phyloP scores from a whole-genome alignment of 1,284 basidiomycete genomes.

The Tilletia setariae region DNA sequence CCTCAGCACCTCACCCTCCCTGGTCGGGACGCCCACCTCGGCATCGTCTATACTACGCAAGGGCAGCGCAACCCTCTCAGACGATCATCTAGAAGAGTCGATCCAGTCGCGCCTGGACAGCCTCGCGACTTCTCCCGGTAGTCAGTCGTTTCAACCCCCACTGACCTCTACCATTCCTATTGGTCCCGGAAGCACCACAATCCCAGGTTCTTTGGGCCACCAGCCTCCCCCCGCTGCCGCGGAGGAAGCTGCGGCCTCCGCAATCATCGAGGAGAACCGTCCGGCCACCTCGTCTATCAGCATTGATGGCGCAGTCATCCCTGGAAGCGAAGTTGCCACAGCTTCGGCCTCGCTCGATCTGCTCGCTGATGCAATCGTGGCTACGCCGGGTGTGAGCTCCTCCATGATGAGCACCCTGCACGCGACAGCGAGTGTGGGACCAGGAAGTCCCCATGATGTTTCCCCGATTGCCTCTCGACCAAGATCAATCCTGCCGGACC shows the following conservation, averaged over 20 bases:
- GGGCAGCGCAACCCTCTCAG: too few species aligned
- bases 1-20: background rate
- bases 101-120: background rate
- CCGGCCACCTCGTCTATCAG: constrained; percentile 11
- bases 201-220: too few species aligned
- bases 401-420: background rate
- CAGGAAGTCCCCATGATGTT: background rate
- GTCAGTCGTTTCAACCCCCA: too few species aligned
- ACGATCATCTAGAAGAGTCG: too few species aligned
- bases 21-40: too few species aligned
- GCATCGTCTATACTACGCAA: too few species aligned
- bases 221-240: background rate
- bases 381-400: background rate
- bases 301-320: constrained; percentile 18
- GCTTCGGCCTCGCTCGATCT: background rate
- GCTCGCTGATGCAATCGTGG: background rate
- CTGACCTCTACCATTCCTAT: too few species aligned
- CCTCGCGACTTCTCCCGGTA: background rate
- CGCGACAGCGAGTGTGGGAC: background rate
- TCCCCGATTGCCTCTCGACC: background rate
- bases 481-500: background rate
- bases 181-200: too few species aligned
- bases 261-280: constrained; percentile 3
- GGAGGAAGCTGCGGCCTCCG: background rate
- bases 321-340: constrained; percentile 10